Evolutionary conservation across 352 stramenopile genomes (phyloP), one percentile per base, ranked within the genome.

Genomic region (Blastocystis sp.): DNA sequence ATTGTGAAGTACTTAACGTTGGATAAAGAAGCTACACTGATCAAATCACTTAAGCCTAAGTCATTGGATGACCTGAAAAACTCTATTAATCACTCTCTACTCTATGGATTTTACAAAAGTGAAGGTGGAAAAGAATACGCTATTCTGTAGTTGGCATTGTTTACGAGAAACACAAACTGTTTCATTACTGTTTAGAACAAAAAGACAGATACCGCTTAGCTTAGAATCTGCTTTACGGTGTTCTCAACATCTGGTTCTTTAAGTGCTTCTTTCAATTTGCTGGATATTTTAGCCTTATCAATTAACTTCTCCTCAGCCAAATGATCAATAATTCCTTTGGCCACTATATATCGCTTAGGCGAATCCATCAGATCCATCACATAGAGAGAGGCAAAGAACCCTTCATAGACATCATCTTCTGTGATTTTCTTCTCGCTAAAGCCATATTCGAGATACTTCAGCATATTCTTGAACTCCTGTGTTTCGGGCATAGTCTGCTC

Each of bases 61-160:
- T 13, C 54, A 41, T n/a, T 26, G 11, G 7, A 6, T n/a, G n/a
- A 53, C 3, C 9, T 55, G 20, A 20, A 56, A 7, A 34, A n/a
- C 3, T 9, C 18, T 18, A 56, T 81, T 43, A 34, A 81, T 4
- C 4, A 47, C 9, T 30, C 20, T 11, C 3, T 34, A n/a, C 13
- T 81, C 24, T 81, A 81, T 41, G 70, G 70, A 30, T 63, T 62
- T 24, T 81, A 81, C 65, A 20, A 65, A 16, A 65, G 41, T 39
- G 45, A 81, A 26, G n/a, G 45, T 9, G 50, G 55, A 24, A 34
- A 64, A 6, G 70, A 39, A 26, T 81, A 66, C 43, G 70, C 70
- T 3, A 43, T 63, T 45, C 9, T 81, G 45, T 81, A 81, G 70
- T 81, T 56, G 70, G 45, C 20, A 13, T 0, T 63, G 70, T 47